Evolutionary conservation across 129 eudicot species (phyloP).

Genomic region (Gnaphalium uliginosum): DNA sequence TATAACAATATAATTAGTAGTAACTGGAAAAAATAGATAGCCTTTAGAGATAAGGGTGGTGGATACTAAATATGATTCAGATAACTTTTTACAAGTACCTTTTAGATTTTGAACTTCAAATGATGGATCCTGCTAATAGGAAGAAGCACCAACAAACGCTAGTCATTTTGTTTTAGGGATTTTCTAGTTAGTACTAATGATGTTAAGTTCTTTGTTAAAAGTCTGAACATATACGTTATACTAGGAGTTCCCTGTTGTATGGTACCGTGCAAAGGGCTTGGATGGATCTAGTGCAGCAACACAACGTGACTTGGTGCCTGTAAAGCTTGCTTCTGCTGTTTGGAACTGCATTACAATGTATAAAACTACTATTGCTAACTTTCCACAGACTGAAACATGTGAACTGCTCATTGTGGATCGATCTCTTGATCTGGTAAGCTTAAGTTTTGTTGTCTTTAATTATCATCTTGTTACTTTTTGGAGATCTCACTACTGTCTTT

Average conservation of each 20-base stretch:
- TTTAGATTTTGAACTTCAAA: too few relatives aligned
- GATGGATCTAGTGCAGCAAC: slow-evolving; percentile 44
- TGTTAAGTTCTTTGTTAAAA: slow-evolving; percentile 4
- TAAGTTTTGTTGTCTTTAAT: not conserved
- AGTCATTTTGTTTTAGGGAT: too few relatives aligned
- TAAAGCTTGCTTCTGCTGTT: slow-evolving; percentile 78
- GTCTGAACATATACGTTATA: slow-evolving; percentile 13
- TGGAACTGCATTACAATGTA: slow-evolving; percentile 66
- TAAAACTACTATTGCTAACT: slow-evolving; percentile 68
- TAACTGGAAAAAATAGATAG: too few relatives aligned
- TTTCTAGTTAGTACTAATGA: too few relatives aligned
- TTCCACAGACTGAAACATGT: slow-evolving; percentile 86
- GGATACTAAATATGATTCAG: too few relatives aligned
- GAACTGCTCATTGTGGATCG: slow-evolving; percentile 82
- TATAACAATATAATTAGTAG: too few relatives aligned
- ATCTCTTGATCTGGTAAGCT: slow-evolving; percentile 76
- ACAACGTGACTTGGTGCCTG: slow-evolving; percentile 61
- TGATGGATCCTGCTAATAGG: too few relatives aligned
- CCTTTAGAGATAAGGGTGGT: too few relatives aligned
- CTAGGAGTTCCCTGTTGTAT: slow-evolving; percentile 78
- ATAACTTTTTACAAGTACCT: too few relatives aligned
- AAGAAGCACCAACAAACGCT: too few relatives aligned
- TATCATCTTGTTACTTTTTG: not conserved
- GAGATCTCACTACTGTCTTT: slow-evolving; percentile 7
- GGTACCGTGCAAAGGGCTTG: slow-evolving; percentile 70